These are phyloP conservation scores for Actinomucor elegans DNA, from an alignment of 371 early-diverging fungal species.

Conservation along the genomic window DNA sequence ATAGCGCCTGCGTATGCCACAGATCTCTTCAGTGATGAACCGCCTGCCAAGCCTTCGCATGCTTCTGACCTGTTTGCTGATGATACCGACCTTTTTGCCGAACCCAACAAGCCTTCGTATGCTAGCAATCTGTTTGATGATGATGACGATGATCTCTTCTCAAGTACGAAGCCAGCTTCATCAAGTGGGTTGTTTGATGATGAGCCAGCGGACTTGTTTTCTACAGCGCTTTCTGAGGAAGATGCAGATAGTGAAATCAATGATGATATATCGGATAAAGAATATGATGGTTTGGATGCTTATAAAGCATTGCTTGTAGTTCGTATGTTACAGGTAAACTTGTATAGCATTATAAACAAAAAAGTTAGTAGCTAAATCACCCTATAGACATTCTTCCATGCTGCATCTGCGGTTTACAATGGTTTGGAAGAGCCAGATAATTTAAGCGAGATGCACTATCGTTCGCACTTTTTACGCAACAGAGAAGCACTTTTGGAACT, in stretches of 20 bases:
- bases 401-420: slow-evolving; percentile 34
- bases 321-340: slow-evolving; percentile 48
- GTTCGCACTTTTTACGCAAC: slow-evolving; percentile 16
- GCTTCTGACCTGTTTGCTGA: slow-evolving; percentile 34
- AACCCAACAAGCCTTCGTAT: slow-evolving; percentile 6
- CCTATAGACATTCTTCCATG: slow-evolving; percentile 39
- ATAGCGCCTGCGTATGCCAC: slow-evolving; percentile 14
- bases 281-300: slow-evolving; percentile 23
- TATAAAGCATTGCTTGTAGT: slow-evolving; percentile 45
- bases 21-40: slow-evolving; percentile 28
- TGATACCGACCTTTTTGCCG: slow-evolving; percentile 20
- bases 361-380: too few species aligned
- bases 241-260: not conserved
- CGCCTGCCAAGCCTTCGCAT: slow-evolving; percentile 8
- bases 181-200: slow-evolving; percentile 13
- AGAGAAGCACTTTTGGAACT: slow-evolving; percentile 28
- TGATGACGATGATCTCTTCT: slow-evolving; percentile 11
- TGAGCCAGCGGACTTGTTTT: slow-evolving; percentile 6
- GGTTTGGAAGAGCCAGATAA: slow-evolving; percentile 10
- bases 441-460: slow-evolving; percentile 9
- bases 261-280: not conserved
- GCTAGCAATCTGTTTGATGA: slow-evolving; percentile 28
- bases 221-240: not conserved
- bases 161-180: not conserved
- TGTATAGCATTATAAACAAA: not conserved